phyloP scores from a whole-genome alignment of 345 rosid species.

The Raphanus raphanistrum region DNA sequence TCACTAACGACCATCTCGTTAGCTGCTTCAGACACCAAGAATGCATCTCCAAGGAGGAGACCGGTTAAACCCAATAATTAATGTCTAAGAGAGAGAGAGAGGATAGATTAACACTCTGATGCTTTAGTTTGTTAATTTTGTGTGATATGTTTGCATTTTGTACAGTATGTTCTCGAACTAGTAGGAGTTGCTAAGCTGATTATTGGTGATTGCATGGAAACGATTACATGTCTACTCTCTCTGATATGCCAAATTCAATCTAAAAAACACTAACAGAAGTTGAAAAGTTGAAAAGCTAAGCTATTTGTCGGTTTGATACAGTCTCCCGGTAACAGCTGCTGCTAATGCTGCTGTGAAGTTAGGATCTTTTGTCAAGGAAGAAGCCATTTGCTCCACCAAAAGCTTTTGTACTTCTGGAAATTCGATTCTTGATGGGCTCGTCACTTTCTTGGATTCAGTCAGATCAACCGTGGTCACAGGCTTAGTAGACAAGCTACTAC shows the following conservation, averaged over 20 bases:
- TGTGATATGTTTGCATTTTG: slow-evolving; percentile 16
- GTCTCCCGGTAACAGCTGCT: slow-evolving; percentile 83
- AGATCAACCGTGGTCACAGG: slow-evolving; percentile 40
- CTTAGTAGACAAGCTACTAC: slow-evolving; percentile 52
- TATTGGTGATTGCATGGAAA: slow-evolving; percentile 33
- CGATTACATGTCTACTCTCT: slow-evolving; percentile 25
- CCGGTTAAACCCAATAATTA: slow-evolving; percentile 3
- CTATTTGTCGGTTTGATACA: slow-evolving; percentile 52
- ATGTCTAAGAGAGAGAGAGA: neutral
- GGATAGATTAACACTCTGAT: slow-evolving; percentile 23
- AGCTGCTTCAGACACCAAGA: slow-evolving; percentile 76
- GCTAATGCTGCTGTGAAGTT: slow-evolving; percentile 91
- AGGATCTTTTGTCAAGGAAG: slow-evolving; percentile 88
- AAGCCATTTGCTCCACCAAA: slow-evolving; percentile 96
- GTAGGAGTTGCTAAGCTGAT: slow-evolving; percentile 15
- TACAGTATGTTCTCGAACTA: slow-evolving; percentile 25
- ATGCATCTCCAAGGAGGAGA: slow-evolving; percentile 40
- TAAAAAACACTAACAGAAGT: slow-evolving; percentile 18
- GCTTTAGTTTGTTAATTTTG: slow-evolving; percentile 20
- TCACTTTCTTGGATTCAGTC: slow-evolving; percentile 34
- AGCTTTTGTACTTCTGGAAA: slow-evolving; percentile 60
- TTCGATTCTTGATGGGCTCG: slow-evolving; percentile 44
- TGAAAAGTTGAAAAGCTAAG: slow-evolving; percentile 4
- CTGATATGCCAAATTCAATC: slow-evolving; percentile 20
- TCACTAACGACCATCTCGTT: slow-evolving; percentile 72